Evolutionary conservation across 129 eudicot genomes (phyloP).

Genomic region (Deinandra increscens): DNA sequence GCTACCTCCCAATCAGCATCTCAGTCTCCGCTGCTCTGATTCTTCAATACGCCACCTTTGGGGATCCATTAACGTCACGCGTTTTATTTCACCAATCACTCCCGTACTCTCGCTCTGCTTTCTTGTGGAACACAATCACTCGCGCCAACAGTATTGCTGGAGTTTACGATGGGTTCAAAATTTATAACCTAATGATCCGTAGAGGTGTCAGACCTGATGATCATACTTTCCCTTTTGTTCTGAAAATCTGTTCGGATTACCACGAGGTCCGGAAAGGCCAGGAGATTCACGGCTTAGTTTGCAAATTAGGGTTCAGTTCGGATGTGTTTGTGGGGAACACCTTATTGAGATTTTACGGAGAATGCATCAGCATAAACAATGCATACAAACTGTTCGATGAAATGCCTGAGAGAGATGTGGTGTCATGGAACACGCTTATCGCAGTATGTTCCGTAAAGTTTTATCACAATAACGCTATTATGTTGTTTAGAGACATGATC

Average conservation of each 20-base stretch:
- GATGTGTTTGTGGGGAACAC: slow-evolving; percentile 70
- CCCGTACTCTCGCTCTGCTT: slow-evolving; percentile 44
- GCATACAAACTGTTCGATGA: slow-evolving; percentile 58
- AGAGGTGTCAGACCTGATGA: slow-evolving; percentile 49
- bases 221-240: slow-evolving; percentile 67
- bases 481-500: slow-evolving; percentile 55
- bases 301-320: slow-evolving; percentile 45
- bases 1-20: slow-evolving; percentile 54
- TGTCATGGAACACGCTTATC: slow-evolving; percentile 70
- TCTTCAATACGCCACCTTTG: slow-evolving; percentile 57
- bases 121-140: slow-evolving; percentile 62
- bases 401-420: slow-evolving; percentile 55
- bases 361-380: slow-evolving; percentile 47
- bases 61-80: slow-evolving; percentile 24
- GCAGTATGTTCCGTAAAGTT: slow-evolving; percentile 51
- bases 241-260: slow-evolving; percentile 64
- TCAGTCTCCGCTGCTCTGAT: slow-evolving; percentile 60
- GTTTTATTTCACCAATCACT: slow-evolving; percentile 39
- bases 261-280: slow-evolving; percentile 41
- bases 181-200: slow-evolving; percentile 35
- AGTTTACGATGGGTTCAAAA: slow-evolving; percentile 23
- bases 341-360: slow-evolving; percentile 70
- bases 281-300: slow-evolving; percentile 56
- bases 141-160: slow-evolving; percentile 40
- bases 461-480: slow-evolving; percentile 53